Base-by-base conservation (phyloP, 768 basidiomycete genomes). In the Russula sp. region DNA sequence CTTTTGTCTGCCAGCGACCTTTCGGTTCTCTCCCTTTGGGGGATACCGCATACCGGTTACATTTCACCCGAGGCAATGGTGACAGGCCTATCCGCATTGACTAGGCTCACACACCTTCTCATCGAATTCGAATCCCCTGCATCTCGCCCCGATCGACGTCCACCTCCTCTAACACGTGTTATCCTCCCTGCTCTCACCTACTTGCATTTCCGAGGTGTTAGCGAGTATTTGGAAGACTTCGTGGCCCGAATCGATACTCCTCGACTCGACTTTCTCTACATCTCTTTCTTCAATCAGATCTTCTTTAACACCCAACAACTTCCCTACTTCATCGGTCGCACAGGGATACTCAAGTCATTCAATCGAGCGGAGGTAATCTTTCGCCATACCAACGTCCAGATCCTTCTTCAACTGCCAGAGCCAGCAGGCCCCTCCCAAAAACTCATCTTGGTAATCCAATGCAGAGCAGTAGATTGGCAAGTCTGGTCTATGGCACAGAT, bases 341-440 rank as follows among this genome's bases (percentile, higher is more conserved):
- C 37, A 37, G 2, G 37, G 8, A 37, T 13, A 37, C 6, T 37
- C 37, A 13, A 9, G 2, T 37, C 37, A 37, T 37, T 2, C 37
- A 9, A 37, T 37, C 37, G 37, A 0, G 39, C 39, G 39, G 39
- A 40, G 18, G 1, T 44, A 2, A 18, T 16, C 11, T 14, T 13
- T 40, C 1, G 1, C 13, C 0, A 5, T 8, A 4, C 3, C 5
- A 5, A 13, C 39, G 13, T 40, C 39, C 0, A 4, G 5, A 14
- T 40, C 39, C 3, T 5, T 13, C 39, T 40, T 40, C 14, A 13
- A 3, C 39, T 2, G 5, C 39, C 39, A 40, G 39, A 40, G 11
- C 11, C 2, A 1, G 14, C 13, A 13, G 13, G 7, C 2, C 42
- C 6, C 18, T 0, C 0, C 39, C 10, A 13, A 14, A 14, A 1